Percentiles rank a stretch among this genome's conserved stretches.
Conservation (phyloP, 495 filamentous ascomycete species). For the Neurospora cerealis region DNA sequence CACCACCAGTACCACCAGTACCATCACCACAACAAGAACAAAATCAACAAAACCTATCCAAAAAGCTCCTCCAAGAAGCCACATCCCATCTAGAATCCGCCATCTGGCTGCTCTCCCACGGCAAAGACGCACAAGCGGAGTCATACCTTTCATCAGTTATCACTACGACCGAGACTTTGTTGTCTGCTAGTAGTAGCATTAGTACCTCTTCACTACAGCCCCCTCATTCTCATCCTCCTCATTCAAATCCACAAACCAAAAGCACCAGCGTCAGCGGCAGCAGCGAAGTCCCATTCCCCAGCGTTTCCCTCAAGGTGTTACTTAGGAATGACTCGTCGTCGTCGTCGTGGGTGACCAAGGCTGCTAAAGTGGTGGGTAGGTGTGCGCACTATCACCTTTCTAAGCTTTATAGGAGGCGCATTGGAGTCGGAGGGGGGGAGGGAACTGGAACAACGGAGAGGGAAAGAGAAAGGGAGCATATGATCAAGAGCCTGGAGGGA, state of each 20-base stretch:
- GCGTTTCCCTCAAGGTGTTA: background rate
- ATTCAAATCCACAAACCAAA: background rate
- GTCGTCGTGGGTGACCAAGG: background rate
- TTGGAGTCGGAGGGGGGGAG: background rate
- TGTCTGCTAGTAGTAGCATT: background rate
- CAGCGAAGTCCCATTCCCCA: background rate
- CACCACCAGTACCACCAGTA: background rate
- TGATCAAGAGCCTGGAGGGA: background rate
- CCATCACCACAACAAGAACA: background rate
- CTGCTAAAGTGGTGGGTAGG: conserved; percentile 3
- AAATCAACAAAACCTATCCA: background rate
- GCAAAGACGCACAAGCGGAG: background rate
- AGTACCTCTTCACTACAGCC: background rate
- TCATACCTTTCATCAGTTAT: background rate
- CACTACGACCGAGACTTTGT: background rate
- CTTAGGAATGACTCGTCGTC: background rate
- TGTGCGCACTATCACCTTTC: conserved; percentile 12
- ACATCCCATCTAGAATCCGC: background rate
- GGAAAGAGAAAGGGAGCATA: conserved; percentile 1
- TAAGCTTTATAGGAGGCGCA: conserved; percentile 1
- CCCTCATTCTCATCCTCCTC: background rate
- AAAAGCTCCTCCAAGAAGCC: background rate
- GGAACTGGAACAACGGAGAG: background rate
- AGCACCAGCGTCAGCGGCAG: background rate
- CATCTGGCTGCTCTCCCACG: background rate